Percentiles rank a stretch among this genome's conserved stretches.
phyloP scores from a whole-genome alignment of 176 grass and related monocot species.

The Carex cristatella region DNA sequence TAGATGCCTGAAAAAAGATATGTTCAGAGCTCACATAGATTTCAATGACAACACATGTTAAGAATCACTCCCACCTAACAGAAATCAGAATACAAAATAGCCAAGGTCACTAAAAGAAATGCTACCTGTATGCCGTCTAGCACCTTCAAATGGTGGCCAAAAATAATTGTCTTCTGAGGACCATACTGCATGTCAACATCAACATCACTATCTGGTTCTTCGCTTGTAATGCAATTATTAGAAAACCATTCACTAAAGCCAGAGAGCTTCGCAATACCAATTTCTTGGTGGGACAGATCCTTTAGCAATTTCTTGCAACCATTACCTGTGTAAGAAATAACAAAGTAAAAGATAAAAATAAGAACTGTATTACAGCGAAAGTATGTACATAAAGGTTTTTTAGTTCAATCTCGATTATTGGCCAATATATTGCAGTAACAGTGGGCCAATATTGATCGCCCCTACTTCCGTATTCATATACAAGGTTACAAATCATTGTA shows the following conservation, averaged over 20 bases:
- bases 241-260: constrained; percentile 88
- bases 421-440: not conserved
- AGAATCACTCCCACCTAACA: not conserved
- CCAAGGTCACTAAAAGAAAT: not conserved
- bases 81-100: constrained; percentile 4
- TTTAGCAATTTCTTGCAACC: constrained; percentile 56
- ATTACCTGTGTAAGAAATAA: constrained; percentile 34
- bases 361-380: not conserved
- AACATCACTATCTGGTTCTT: constrained; percentile 33
- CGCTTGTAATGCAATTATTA: constrained; percentile 47
- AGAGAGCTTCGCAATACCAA: constrained; percentile 91
- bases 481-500: not conserved
- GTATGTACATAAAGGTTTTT: not conserved
- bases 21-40: not conserved
- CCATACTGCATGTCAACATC: constrained; percentile 38
- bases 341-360: constrained; percentile 12
- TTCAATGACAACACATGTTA: not conserved
- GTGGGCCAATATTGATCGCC: not conserved
- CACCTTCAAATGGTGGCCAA: constrained; percentile 95
- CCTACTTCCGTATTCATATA: not conserved
- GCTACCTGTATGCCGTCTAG: constrained; percentile 94
- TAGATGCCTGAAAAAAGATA: constrained; percentile 48
- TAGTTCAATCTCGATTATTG: not conserved
- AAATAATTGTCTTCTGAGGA: constrained; percentile 90
- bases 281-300: constrained; percentile 61